These are phyloP conservation scores for Royoungia palumana DNA, from an alignment of 768 basidiomycete genomes.

Conservation along the genomic window DNA sequence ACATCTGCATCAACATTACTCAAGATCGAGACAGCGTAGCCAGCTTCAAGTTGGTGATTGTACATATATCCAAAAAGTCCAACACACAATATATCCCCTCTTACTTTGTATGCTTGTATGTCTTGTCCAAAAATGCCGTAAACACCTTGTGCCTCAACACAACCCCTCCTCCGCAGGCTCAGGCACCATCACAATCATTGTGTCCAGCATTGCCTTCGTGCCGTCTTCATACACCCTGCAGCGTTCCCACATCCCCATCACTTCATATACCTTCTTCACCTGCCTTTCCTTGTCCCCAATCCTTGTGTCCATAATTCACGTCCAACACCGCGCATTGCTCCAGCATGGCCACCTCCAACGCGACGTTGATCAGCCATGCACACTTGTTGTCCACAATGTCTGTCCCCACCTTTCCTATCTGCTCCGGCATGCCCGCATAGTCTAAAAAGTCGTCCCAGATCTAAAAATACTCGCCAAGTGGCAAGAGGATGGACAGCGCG, in stretches of 20 bases:
- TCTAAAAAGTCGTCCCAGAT: conserved; percentile 98
- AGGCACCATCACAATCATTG: conserved; percentile 69
- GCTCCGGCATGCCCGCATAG: conserved; percentile 83
- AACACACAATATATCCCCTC: neutral
- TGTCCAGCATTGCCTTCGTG: conserved; percentile 61
- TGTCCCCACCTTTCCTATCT: conserved; percentile 95
- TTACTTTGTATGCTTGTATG: conserved; percentile 61
- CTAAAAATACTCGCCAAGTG: conserved; percentile 98
- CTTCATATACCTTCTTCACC: conserved; percentile 77
- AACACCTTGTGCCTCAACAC: conserved; percentile 69
- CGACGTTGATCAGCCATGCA: conserved; percentile 92
- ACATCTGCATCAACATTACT: no score
- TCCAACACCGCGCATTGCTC: conserved; percentile 61
- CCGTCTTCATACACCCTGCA: conserved; percentile 81
- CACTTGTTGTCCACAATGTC: conserved; percentile 99
- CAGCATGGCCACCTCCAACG: conserved; percentile 54
- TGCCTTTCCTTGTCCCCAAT: conserved; percentile 45
- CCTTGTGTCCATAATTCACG: conserved; percentile 62
- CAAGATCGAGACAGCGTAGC: no score
- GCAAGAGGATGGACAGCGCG: conserved; percentile 79
- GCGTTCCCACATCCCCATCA: conserved; percentile 55
- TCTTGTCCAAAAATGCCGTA: conserved; percentile 83
- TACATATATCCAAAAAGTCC: no score
- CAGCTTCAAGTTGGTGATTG: no score
- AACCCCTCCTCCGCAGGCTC: conserved; percentile 43